phyloP scores from a whole-genome alignment of 352 stramenopile genomes.

The Phytophthora sp. region DNA sequence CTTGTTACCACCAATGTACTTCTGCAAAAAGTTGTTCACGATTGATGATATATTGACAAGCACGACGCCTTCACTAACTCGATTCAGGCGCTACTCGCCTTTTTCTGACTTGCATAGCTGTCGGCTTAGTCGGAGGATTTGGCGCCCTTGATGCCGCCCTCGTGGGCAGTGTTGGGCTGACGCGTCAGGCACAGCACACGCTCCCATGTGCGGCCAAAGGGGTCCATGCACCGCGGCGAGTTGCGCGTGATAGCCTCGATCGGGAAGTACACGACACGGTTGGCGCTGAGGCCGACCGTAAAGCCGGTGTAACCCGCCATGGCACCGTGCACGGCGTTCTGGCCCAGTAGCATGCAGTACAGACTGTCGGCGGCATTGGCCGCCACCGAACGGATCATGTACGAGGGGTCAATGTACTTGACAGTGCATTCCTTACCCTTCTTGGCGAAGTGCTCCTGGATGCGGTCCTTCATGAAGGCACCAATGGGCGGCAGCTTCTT shows the following conservation, averaged over 20 bases:
- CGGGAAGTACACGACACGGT: conserved; percentile 94
- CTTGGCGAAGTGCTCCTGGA: conserved; percentile 94
- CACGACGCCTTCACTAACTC: conserved; percentile 13
- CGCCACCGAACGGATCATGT: conserved; percentile 96
- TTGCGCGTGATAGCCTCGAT: conserved; percentile 88
- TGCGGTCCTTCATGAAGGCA: conserved; percentile 96
- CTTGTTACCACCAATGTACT: too few species aligned
- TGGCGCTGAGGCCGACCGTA: conserved; percentile 97
- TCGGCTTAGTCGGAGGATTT: conserved; percentile 69
- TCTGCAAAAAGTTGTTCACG: conserved; percentile 9
- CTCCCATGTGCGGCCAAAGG: conserved; percentile 92
- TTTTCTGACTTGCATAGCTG: conserved; percentile 7
- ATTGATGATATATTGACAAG: conserved; percentile 34
- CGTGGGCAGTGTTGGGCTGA: conserved; percentile 92
- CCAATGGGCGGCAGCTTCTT: conserved; percentile 96
- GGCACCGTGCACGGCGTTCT: conserved; percentile 98
- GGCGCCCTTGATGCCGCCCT: conserved; percentile 53
- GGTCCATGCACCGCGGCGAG: conserved; percentile 90
- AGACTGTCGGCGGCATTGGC: conserved; percentile 94
- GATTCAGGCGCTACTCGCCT: conserved; percentile 20
- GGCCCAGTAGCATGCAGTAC: conserved; percentile 97
- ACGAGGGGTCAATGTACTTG: conserved; percentile 99
- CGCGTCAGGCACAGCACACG: conserved; percentile 94
- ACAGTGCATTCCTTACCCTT: conserved; percentile 90
- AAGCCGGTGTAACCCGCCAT: conserved; percentile 99